These are phyloP conservation scores for Dothidotthia symphoricarpi DNA, from an alignment of 2,329 filamentous ascomycete species.

Conservation along the genomic window DNA sequence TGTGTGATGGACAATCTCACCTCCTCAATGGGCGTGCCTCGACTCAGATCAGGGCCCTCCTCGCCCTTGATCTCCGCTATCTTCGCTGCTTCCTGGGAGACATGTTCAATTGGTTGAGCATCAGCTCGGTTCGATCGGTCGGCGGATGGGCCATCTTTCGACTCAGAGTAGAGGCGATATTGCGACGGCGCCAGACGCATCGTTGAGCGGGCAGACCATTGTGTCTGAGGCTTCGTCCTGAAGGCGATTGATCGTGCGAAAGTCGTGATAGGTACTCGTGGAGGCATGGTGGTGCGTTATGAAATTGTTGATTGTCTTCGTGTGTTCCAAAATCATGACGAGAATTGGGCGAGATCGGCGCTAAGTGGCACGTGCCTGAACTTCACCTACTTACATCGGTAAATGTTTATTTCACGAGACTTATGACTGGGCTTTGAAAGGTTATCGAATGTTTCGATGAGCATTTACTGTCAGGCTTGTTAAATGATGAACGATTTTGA, in stretches of 20 bases:
- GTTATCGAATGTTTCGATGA: too few relatives aligned
- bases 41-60: slow-evolving; percentile 60
- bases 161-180: slow-evolving; percentile 32
- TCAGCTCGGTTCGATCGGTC: slow-evolving; percentile 33
- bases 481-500: too few relatives aligned
- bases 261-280: slow-evolving; percentile 36
- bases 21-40: slow-evolving; percentile 66
- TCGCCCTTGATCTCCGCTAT: slow-evolving; percentile 58
- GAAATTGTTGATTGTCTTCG: slow-evolving; percentile 6
- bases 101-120: slow-evolving; percentile 52
- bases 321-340: slow-evolving; percentile 21
- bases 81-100: slow-evolving; percentile 64
- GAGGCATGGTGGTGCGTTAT: slow-evolving; percentile 37
- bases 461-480: too few relatives aligned
- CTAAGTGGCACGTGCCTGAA: too few relatives aligned
- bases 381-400: too few relatives aligned
- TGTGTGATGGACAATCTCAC: slow-evolving; percentile 39
- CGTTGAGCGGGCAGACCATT: slow-evolving; percentile 30
- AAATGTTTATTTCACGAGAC: too few relatives aligned
- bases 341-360: slow-evolving; percentile 1
- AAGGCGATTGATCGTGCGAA: slow-evolving; percentile 36
- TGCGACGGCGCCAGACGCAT: slow-evolving; percentile 25
- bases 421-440: too few relatives aligned
- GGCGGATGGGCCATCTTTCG: slow-evolving; percentile 32
- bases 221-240: slow-evolving; percentile 26